These are phyloP conservation scores for Colletotrichum paranaense DNA, from an alignment of 2,329 filamentous ascomycete genomes.

Conservation along the genomic window DNA sequence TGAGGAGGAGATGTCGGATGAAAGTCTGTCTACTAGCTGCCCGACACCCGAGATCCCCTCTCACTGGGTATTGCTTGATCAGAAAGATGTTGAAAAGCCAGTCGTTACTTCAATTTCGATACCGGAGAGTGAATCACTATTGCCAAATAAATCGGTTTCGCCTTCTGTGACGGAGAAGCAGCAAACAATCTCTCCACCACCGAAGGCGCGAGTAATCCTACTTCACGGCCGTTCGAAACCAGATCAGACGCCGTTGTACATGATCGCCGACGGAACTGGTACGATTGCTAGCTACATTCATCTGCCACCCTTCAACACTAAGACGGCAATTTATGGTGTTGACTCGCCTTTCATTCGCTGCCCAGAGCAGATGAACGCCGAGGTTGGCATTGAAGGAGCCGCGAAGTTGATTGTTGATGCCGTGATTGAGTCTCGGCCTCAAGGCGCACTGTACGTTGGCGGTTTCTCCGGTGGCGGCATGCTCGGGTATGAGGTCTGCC, in stretches of 20 bases:
- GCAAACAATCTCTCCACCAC: neutral
- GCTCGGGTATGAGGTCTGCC: conserved; percentile 10
- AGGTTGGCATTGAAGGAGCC: neutral
- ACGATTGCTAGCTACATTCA: conserved; percentile 18
- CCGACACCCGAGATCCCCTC: neutral
- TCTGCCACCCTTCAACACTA: neutral
- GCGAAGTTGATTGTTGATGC: conserved; percentile 15
- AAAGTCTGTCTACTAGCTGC: neutral
- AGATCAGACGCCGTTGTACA: neutral
- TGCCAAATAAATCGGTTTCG: neutral
- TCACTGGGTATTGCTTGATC: neutral
- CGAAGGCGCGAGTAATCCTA: conserved; percentile 1
- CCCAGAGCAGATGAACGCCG: neutral
- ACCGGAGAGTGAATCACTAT: neutral
- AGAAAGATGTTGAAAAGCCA: neutral
- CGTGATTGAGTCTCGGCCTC: neutral
- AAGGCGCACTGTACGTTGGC: neutral
- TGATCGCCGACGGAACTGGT: conserved; percentile 15
- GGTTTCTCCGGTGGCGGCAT: conserved; percentile 15
- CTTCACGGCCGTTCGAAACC: neutral
- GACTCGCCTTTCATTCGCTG: conserved; percentile 11
- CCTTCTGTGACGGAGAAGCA: neutral
- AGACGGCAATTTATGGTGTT: conserved; percentile 1
- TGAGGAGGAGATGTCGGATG: neutral
- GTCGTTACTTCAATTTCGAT: neutral